Evolutionary conservation across 306 rosid species (phyloP).

Genomic region (Betula pendula): DNA sequence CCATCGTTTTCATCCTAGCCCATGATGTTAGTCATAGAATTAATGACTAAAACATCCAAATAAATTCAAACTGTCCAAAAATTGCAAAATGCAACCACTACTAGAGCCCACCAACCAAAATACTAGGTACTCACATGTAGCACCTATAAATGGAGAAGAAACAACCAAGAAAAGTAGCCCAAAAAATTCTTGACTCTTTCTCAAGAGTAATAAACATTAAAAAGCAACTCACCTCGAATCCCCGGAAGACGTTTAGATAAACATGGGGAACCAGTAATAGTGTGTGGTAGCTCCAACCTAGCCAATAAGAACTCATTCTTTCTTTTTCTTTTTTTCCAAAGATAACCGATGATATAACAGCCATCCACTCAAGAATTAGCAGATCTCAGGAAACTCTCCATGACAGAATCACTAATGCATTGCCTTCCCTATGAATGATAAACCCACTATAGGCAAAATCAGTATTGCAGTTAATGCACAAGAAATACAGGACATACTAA

Average conservation of each 20-base stretch:
- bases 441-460: not conserved
- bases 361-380: not conserved
- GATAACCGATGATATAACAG: too few relatives aligned
- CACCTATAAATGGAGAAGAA: conserved; percentile 1
- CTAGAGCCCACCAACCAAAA: not conserved
- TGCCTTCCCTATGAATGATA: conserved; percentile 1
- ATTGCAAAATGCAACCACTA: not conserved
- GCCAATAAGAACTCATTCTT: not conserved
- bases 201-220: not conserved
- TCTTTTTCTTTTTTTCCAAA: too few relatives aligned
- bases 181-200: not conserved
- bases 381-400: not conserved
- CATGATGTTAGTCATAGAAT: too few relatives aligned
- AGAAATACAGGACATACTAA: not conserved
- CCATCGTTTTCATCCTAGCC: too few relatives aligned
- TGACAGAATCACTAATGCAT: conserved; percentile 9
- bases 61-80: not conserved
- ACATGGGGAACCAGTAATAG: not conserved
- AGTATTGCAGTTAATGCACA: not conserved
- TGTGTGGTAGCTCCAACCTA: not conserved
- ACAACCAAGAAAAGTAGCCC: not conserved
- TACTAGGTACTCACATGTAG: not conserved
- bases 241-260: not conserved
- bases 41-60: not conserved
- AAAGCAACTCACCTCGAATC: not conserved